Evolutionary conservation across 257 asterid genomes (phyloP).

Genomic region (Nyctanthes arbortristis): DNA sequence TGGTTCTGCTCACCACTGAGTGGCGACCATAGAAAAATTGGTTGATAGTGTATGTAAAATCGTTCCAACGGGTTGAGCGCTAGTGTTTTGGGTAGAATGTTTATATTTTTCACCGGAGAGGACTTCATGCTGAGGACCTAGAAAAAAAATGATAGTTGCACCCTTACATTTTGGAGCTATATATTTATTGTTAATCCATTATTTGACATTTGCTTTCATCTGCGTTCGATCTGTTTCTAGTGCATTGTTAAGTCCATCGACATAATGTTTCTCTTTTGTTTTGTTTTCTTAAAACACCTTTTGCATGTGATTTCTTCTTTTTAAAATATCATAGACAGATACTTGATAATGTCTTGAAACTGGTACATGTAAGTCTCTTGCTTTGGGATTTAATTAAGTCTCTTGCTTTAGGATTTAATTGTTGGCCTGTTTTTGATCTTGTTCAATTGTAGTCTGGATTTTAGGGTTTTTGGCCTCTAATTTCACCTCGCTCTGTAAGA

Average conservation of each 20-base stretch:
- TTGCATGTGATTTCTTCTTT: too few species aligned
- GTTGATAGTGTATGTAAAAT: neutral
- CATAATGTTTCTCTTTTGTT: neutral
- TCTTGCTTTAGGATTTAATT: too few species aligned
- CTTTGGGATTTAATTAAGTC: too few species aligned
- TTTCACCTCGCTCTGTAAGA: too few species aligned
- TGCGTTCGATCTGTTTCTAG: neutral
- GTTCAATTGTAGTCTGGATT: too few species aligned
- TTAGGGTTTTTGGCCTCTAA: too few species aligned
- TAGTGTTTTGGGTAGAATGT: neutral
- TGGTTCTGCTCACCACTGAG: neutral
- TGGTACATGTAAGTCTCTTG: too few species aligned
- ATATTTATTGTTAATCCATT: conserved; percentile 26
- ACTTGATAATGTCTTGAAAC: too few species aligned
- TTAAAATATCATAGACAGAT: too few species aligned
- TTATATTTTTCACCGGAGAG: neutral
- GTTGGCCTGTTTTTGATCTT: too few species aligned
- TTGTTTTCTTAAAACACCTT: neutral
- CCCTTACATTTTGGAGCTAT: conserved; percentile 12
- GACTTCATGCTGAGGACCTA: neutral
- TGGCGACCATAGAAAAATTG: neutral
- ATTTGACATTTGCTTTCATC: conserved; percentile 14
- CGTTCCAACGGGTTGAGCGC: neutral
- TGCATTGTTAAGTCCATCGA: too few species aligned
- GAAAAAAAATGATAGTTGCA: conserved; percentile 20